A percentile compares a stretch with the other conserved stretches of the same genome.
phyloP scores from a whole-genome alignment of 2,329 filamentous ascomycete genomes.

The Sarocladiaceae sp. region DNA sequence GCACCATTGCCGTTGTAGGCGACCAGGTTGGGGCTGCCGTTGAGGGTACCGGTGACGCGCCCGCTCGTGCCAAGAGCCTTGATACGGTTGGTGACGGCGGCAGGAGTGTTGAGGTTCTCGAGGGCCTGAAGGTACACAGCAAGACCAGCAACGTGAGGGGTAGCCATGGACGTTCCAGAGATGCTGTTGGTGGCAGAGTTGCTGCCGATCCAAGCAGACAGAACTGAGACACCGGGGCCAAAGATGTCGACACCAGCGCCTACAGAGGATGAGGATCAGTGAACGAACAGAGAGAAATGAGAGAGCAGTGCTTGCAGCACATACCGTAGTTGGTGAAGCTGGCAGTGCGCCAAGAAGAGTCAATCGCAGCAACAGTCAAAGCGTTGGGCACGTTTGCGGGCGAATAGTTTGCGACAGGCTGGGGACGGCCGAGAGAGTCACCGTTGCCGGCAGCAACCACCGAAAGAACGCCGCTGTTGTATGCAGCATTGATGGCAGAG shows the following conservation, averaged over 20 bases:
- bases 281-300: slow-evolving; percentile 20
- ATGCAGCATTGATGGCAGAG: slow-evolving; percentile 41
- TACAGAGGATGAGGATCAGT: slow-evolving; percentile 44
- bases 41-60: slow-evolving; percentile 30
- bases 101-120: slow-evolving; percentile 27
- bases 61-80: slow-evolving; percentile 33
- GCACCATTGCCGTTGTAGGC: slow-evolving; percentile 24
- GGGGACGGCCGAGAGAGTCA: slow-evolving; percentile 13
- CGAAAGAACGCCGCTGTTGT: slow-evolving; percentile 41
- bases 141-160: slow-evolving; percentile 57
- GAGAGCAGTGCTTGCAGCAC: slow-evolving; percentile 27
- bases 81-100: slow-evolving; percentile 37
- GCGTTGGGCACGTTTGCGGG: slow-evolving; percentile 28
- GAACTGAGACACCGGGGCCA: slow-evolving; percentile 39
- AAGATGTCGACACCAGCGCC: slow-evolving; percentile 46
- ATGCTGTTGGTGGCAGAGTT: slow-evolving; percentile 40
- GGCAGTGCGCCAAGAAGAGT: slow-evolving; percentile 14
- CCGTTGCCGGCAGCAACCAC: slow-evolving; percentile 54
- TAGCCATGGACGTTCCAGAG: slow-evolving; percentile 62
- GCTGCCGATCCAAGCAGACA: slow-evolving; percentile 40
- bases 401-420: slow-evolving; percentile 17
- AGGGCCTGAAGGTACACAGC: slow-evolving; percentile 42
- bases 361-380: slow-evolving; percentile 30
- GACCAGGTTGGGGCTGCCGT: slow-evolving; percentile 29
- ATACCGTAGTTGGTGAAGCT: slow-evolving; percentile 22